phyloP scores from a whole-genome alignment of 1,284 basidiomycete genomes.

The Vanrija sp. region DNA sequence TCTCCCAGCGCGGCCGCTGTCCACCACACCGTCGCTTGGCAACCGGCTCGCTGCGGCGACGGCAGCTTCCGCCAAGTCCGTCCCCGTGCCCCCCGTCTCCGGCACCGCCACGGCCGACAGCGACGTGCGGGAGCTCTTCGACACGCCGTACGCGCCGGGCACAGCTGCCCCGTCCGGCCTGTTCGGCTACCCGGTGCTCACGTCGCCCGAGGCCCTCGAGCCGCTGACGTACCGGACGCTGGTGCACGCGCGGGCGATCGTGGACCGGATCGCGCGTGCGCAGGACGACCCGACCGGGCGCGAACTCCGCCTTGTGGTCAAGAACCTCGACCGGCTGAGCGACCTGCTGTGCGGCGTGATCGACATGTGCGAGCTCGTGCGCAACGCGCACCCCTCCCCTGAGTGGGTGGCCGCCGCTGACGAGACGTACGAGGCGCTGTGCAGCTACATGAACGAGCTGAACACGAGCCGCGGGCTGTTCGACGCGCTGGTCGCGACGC shows the following conservation, averaged over 20 bases:
- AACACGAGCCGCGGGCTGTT: slow-evolving; percentile 95
- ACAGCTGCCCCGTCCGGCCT: slow-evolving; percentile 30
- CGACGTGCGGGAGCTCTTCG: slow-evolving; percentile 13
- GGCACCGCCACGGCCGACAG: not conserved
- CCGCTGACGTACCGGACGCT: slow-evolving; percentile 44
- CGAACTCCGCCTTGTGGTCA: slow-evolving; percentile 79
- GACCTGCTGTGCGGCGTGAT: slow-evolving; percentile 95
- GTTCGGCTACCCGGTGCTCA: slow-evolving; percentile 42
- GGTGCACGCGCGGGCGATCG: slow-evolving; percentile 41
- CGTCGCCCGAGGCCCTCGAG: slow-evolving; percentile 28
- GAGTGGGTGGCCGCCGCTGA: slow-evolving; percentile 81
- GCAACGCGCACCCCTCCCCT: slow-evolving; percentile 86
- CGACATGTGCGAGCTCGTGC: slow-evolving; percentile 88
- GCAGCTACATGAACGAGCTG: slow-evolving; percentile 95
- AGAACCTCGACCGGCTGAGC: slow-evolving; percentile 90
- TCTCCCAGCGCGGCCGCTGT: not conserved
- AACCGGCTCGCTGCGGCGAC: not conserved
- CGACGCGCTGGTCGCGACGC: slow-evolving; percentile 53
- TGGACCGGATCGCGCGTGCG: slow-evolving; percentile 49
- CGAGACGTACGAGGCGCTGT: slow-evolving; percentile 81
- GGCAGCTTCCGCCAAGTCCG: not conserved
- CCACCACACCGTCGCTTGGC: not conserved
- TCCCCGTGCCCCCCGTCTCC: not conserved
- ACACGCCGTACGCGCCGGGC: slow-evolving; percentile 9
- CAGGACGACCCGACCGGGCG: slow-evolving; percentile 34